A percentile compares a stretch with the other conserved stretches of the same genome.
Conservation (phyloP, 2,329 filamentous ascomycete genomes). For the Ophiostoma quercus region DNA sequence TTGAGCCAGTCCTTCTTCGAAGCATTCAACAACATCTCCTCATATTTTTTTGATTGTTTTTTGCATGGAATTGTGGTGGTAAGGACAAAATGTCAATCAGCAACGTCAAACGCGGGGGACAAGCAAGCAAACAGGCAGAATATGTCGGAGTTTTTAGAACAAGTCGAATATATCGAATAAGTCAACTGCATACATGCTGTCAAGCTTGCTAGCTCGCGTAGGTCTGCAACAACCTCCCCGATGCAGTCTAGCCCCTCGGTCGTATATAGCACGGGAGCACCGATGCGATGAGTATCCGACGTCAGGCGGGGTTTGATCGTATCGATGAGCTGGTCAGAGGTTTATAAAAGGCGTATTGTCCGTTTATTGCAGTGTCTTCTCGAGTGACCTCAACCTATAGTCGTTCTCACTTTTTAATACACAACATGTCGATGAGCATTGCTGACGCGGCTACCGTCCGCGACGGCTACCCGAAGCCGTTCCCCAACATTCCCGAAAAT, state of each 20-base stretch:
- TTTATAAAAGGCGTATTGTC: background rate
- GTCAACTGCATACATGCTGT: background rate
- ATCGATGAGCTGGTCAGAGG: background rate
- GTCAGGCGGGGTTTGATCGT: background rate
- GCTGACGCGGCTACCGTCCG: background rate
- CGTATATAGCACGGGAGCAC: background rate
- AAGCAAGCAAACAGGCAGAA: background rate
- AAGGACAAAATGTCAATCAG: too few species aligned
- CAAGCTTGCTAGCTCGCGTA: background rate
- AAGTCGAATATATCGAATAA: background rate
- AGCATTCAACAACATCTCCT: too few species aligned
- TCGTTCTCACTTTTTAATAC: background rate
- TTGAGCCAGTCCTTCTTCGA: too few species aligned
- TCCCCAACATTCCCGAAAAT: background rate
- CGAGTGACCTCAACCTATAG: background rate
- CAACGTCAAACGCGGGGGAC: background rate
- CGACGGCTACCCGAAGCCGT: background rate
- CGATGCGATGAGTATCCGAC: background rate
- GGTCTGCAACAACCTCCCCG: background rate
- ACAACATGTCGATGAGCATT: conserved; percentile 7
- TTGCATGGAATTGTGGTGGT: too few species aligned
- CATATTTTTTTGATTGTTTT: too few species aligned
- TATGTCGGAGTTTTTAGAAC: background rate
- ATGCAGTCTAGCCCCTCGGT: background rate
- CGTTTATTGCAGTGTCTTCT: background rate